A percentile compares a stretch with the other conserved stretches of the same genome.
phyloP scores from a whole-genome alignment of 2,329 filamentous ascomycete species.

The Calonectria pseudoturangicola region DNA sequence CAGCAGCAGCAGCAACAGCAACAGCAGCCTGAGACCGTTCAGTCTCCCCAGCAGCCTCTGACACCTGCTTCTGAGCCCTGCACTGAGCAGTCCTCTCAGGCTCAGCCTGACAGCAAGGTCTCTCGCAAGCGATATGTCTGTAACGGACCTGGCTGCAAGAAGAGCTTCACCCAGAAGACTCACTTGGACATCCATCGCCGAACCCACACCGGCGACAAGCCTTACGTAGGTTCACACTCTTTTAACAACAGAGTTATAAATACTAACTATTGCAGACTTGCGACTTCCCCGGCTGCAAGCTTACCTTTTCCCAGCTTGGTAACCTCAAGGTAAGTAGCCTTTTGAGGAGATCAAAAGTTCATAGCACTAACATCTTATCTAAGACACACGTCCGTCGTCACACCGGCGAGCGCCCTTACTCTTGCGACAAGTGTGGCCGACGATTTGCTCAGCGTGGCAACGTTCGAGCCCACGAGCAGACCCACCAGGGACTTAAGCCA shows the following conservation, averaged over 20 bases:
- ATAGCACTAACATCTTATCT: background rate
- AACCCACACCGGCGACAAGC: slow-evolving; percentile 92
- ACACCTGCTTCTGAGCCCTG: slow-evolving; percentile 51
- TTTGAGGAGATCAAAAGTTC: background rate
- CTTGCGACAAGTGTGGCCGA: slow-evolving; percentile 87
- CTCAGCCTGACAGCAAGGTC: slow-evolving; percentile 53
- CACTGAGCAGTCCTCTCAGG: slow-evolving; percentile 49
- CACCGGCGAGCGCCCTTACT: slow-evolving; percentile 89
- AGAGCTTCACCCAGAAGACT: slow-evolving; percentile 92
- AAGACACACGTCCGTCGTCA: slow-evolving; percentile 92
- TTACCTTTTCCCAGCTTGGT: slow-evolving; percentile 90
- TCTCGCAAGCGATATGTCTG: slow-evolving; percentile 82
- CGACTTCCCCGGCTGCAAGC: slow-evolving; percentile 82
- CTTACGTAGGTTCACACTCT: slow-evolving; percentile 79
- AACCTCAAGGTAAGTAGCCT: slow-evolving; percentile 83
- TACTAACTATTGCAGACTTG: slow-evolving; percentile 72
- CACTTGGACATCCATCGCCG: slow-evolving; percentile 93
- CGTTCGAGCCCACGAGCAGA: slow-evolving; percentile 87
- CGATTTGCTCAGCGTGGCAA: slow-evolving; percentile 91
- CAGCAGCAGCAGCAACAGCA: background rate
- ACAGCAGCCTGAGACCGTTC: slow-evolving; percentile 9
- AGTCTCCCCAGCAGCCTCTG: slow-evolving; percentile 53
- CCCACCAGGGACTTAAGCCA: slow-evolving; percentile 85
- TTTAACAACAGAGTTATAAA: background rate
- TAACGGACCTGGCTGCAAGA: slow-evolving; percentile 82